These are phyloP conservation scores for Chrysopogon serrulatus DNA, from an alignment of 176 grass and related monocot genomes.

Conservation along the genomic window DNA sequence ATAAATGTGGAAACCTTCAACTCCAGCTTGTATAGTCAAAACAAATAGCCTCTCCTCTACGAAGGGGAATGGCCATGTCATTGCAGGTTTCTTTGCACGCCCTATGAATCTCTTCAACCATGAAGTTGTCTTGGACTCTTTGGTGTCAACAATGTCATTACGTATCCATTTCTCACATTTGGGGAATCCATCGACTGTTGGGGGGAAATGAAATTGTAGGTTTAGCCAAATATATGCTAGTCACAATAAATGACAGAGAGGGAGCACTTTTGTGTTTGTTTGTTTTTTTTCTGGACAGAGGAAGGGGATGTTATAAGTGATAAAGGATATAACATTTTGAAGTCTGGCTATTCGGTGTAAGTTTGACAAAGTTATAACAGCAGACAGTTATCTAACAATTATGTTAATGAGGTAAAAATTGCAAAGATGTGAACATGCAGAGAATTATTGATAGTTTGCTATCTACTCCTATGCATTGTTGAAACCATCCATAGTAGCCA, in stretches of 20 bases:
- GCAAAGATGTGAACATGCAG: not conserved
- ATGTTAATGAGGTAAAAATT: not conserved
- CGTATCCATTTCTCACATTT: slow-evolving; percentile 99
- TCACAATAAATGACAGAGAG: slow-evolving; percentile 14
- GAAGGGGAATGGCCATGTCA: slow-evolving; percentile 95
- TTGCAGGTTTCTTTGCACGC: slow-evolving; percentile 91
- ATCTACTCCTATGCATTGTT: not conserved
- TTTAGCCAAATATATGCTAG: slow-evolving; percentile 51
- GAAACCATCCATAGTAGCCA: not conserved
- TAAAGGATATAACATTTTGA: not conserved
- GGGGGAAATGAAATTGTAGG: slow-evolving; percentile 41
- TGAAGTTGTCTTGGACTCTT: slow-evolving; percentile 91
- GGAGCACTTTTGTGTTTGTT: not conserved
- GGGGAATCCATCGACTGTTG: slow-evolving; percentile 85
- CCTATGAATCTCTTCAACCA: slow-evolving; percentile 98
- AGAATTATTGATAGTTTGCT: not conserved
- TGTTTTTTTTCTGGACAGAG: not conserved
- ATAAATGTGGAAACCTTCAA: slow-evolving; percentile 95
- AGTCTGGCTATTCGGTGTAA: not conserved
- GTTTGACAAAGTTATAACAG: not conserved
- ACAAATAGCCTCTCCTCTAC: slow-evolving; percentile 90
- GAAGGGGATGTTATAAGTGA: not conserved
- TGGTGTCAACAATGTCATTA: slow-evolving; percentile 64
- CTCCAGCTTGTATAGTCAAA: slow-evolving; percentile 92
- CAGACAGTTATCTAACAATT: not conserved